These are phyloP conservation scores for Kwoniella shivajii DNA, from an alignment of 1,284 basidiomycete genomes.

Conservation along the genomic window DNA sequence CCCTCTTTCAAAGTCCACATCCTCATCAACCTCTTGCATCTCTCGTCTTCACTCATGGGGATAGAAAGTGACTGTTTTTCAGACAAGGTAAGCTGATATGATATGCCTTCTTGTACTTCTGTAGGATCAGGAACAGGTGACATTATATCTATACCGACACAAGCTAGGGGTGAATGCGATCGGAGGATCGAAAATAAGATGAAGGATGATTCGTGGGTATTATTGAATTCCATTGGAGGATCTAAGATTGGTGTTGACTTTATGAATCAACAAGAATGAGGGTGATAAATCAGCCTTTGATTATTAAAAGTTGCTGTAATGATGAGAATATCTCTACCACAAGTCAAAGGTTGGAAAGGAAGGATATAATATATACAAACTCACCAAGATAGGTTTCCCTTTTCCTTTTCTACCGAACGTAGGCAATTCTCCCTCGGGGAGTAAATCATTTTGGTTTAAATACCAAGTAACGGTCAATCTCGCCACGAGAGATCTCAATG, in stretches of 20 bases:
- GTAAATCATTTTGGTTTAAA: conserved; percentile 21
- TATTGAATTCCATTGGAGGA: conserved; percentile 43
- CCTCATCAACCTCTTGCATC: conserved; percentile 32
- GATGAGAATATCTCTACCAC: too few species aligned
- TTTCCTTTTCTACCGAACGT: conserved; percentile 27
- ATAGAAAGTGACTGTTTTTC: conserved; percentile 28
- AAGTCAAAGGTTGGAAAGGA: too few species aligned
- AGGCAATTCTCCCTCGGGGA: conserved; percentile 13
- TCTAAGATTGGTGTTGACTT: conserved; percentile 21
- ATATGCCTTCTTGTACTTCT: conserved; percentile 19
- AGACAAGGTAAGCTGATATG: conserved; percentile 28
- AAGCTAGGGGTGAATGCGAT: conserved; percentile 7
- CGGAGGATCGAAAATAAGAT: conserved; percentile 26
- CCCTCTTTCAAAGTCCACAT: conserved; percentile 50
- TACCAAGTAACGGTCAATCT: conserved; percentile 44
- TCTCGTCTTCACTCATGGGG: conserved; percentile 7
- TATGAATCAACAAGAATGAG: too few species aligned
- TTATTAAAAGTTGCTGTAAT: not conserved
- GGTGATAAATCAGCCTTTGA: not conserved
- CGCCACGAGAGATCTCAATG: conserved; percentile 37
- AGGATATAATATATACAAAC: too few species aligned
- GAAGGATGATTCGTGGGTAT: conserved; percentile 44
- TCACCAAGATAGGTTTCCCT: conserved; percentile 45
- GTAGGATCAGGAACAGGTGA: conserved; percentile 28
- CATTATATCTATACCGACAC: conserved; percentile 48